Evolutionary conservation across 768 basidiomycete species (phyloP), one percentile per base, ranked within the genome.

Genomic region (Suillus placidus): DNA sequence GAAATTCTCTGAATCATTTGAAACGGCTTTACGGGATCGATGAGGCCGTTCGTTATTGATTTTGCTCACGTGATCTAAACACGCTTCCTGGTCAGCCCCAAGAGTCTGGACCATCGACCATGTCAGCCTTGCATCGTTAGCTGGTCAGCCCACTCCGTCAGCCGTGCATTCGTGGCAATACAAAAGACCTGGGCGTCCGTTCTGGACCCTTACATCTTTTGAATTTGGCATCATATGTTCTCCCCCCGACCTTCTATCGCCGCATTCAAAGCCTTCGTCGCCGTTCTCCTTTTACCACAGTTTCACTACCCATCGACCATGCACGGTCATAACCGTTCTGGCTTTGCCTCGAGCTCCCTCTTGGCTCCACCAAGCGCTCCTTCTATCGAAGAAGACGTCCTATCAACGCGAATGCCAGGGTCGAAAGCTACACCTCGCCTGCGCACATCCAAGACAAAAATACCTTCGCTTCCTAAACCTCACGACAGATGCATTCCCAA

Each of bases 351-450:
- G 35, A 63, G 64, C n/a, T 64, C 55, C 2, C 42, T 60, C 14
- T 42, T 64, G 54, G n/a, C n/a, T n/a, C 66, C 58, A 12, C 69
- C 66, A 14, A 42, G 58, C 34, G 45, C 64, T 23, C 65, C 71
- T 43, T 45, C 63, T 57, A 62, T 76, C 49, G 66, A 74, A 1
- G 64, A 61, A 67, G 71, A 45, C 58, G 52, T 73, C 7, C 26
- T 72, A 8, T 61, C 68, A 37, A 71, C 75, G 34, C 76, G 64
- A 35, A 67, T 77, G n/a, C 74, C 71, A 1, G 64, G 71, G 10
- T 5, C 26, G 16, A 40, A 26, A 40, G 37, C 16, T 12, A 40
- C 23, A 23, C 23, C 56, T 38, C 14, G 37, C 23, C 23, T 35
- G 23, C n/a, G 35, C 16, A 51, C 14, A 14, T 0, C 26, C 67